phyloP scores from a whole-genome alignment of 371 early-diverging fungal genomes.

The Mortierella polycephala region DNA sequence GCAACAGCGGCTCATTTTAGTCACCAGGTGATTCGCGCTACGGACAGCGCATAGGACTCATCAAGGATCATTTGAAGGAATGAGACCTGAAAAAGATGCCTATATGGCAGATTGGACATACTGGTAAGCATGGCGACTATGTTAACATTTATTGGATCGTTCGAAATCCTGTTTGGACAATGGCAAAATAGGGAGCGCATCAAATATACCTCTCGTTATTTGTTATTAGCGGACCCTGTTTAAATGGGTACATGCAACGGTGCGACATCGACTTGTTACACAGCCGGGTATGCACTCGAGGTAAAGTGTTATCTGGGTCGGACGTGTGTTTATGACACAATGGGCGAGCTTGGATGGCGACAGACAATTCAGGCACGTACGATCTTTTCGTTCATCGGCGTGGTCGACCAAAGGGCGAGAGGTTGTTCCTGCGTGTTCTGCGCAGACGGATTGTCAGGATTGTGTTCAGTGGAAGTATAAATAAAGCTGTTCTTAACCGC shows the following conservation, averaged over 20 bases:
- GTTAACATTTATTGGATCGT: conserved; percentile 65
- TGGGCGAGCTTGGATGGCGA: conserved; percentile 71
- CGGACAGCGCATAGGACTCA: conserved; percentile 79
- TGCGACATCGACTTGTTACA: conserved; percentile 78
- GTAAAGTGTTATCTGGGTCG: conserved; percentile 40
- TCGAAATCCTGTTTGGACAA: not conserved
- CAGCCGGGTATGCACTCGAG: conserved; percentile 93
- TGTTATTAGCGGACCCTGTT: conserved; percentile 75
- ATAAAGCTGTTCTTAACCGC: not conserved
- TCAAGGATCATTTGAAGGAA: conserved; percentile 6
- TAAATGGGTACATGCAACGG: conserved; percentile 82
- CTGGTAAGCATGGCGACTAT: conserved; percentile 58
- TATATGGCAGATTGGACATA: conserved; percentile 57
- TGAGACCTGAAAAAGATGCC: conserved; percentile 28
- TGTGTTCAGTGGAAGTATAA: conserved; percentile 80
- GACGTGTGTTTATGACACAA: conserved; percentile 72
- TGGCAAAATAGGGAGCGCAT: not conserved
- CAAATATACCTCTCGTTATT: not conserved
- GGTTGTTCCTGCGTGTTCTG: conserved; percentile 59
- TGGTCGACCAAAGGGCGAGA: conserved; percentile 60
- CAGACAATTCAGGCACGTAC: conserved; percentile 77
- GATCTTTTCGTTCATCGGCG: conserved; percentile 69
- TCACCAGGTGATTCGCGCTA: conserved; percentile 85
- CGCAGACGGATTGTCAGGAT: conserved; percentile 69
- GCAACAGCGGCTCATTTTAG: conserved; percentile 68